Conservation (phyloP, 192 early-diverging fungal species). For the Podila minutissima region DNA sequence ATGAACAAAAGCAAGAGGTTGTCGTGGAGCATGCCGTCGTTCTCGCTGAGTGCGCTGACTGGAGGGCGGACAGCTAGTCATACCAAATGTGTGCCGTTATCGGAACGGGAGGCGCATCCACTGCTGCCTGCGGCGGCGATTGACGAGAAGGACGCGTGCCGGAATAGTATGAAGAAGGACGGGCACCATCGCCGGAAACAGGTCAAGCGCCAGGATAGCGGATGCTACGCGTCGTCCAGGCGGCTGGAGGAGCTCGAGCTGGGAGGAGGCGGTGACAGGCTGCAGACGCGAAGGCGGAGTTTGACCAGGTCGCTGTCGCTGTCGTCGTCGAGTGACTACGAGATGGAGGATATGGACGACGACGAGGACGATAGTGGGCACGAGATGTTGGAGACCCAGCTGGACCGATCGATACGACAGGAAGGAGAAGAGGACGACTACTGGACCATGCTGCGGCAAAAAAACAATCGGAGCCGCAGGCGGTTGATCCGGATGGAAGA, state of each 20-base stretch:
- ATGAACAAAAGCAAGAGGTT: constrained; percentile 1
- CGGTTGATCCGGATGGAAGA: constrained; percentile 1
- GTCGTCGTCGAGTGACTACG: not conserved
- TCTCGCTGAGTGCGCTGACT: constrained; percentile 4
- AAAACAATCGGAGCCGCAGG: constrained; percentile 6
- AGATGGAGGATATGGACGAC: not conserved
- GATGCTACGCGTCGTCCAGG: constrained; percentile 1
- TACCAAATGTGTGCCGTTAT: not conserved
- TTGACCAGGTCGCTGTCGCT: not conserved
- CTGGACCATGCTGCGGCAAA: constrained; percentile 18
- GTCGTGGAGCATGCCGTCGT: constrained; percentile 7
- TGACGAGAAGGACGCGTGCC: not conserved
- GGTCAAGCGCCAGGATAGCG: constrained; percentile 5
- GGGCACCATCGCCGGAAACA: not conserved
- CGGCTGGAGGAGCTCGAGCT: constrained; percentile 39
- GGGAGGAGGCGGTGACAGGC: not conserved
- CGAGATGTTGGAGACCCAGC: constrained; percentile 4
- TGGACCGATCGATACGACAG: constrained; percentile 3
- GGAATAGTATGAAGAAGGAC: not conserved
- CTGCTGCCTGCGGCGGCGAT: not conserved
- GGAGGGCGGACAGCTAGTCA: not conserved
- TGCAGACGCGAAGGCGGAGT: not conserved
- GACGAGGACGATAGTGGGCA: not conserved
- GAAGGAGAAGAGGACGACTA: constrained; percentile 5
- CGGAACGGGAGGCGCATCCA: not conserved